Base-by-base conservation (phyloP, 257 asterid genomes). In the Solanum okadae region DNA sequence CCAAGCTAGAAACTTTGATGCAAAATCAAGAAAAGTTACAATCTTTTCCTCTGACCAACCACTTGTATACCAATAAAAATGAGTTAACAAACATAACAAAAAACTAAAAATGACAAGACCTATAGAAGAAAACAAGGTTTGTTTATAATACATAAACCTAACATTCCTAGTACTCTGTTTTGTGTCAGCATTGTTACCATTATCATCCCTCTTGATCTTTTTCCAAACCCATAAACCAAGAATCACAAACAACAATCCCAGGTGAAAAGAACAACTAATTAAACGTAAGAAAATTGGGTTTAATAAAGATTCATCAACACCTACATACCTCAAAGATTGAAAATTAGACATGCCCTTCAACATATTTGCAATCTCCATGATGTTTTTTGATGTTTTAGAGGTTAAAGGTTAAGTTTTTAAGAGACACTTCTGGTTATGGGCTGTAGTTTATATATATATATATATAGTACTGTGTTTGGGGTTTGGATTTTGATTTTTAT, bases 41-140 rank as follows among this genome's bases (percentile, higher is more conserved):
- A 93, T 90, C 89, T 96, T 94, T 93, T 95, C 98, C 73, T 95
- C 96, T 46, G 92, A 90, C 95, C 95, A 95, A 46, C 96, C 98
- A 88, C 81, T 92, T 90, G 86, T 90, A 86, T 92, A 92, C 98
- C 98, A 95, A 75, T 87, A 93, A 61, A 95, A 95, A 76, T 89
- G 91, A 92, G 87, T 85, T 81, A 94, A 86, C 6, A 93, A 75
- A 91, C 94, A 90, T 8, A 94, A 86, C 49, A 88, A 86, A 71
- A 95, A 91, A 90, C 93, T 92, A 73, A 95, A 90, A 11, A 89
- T 71, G 6, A 94, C 92, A 67, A 96, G 83, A 33, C 91, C 79
- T 88, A 93, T 86, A 52, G 92, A 94, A 35, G 94, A 92, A 89
- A 89, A 85, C 84, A 92, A 86, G 46, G 91, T 79, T 2, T 90